Evolutionary conservation across 495 filamentous ascomycete genomes (phyloP).

Genomic region (Tuber microsphaerosporum): DNA sequence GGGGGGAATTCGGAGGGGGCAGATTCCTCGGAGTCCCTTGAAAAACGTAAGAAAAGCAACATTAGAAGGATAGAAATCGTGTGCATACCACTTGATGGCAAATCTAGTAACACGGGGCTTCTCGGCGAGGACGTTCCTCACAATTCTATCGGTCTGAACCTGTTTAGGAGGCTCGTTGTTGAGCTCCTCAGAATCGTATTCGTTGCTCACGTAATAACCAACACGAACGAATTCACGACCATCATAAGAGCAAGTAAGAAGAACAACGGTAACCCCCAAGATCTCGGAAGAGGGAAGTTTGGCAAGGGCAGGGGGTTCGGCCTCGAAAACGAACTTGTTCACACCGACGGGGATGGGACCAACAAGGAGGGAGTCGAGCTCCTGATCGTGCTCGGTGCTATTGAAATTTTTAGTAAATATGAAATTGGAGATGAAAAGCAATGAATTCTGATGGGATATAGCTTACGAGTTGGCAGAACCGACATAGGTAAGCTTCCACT

Average conservation of each 20-base stretch:
- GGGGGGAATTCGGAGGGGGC: slow-evolving; percentile 93
- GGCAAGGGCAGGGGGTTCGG: slow-evolving; percentile 78
- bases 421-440: slow-evolving; percentile 7
- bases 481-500: slow-evolving; percentile 99
- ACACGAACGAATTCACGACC: slow-evolving; percentile 94
- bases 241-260: slow-evolving; percentile 94
- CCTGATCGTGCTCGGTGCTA: slow-evolving; percentile 93
- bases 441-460: slow-evolving; percentile 13
- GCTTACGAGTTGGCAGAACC: slow-evolving; percentile 92
- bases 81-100: slow-evolving; percentile 90
- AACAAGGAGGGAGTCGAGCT: slow-evolving; percentile 92
- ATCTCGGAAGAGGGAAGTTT: slow-evolving; percentile 91
- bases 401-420: slow-evolving; percentile 32
- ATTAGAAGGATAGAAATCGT: background rate
- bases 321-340: slow-evolving; percentile 98
- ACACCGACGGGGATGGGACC: slow-evolving; percentile 93
- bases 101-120: slow-evolving; percentile 96
- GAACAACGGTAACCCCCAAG: slow-evolving; percentile 91
- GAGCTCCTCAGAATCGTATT: slow-evolving; percentile 89
- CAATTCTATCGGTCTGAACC: slow-evolving; percentile 82
- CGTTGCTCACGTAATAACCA: slow-evolving; percentile 98
- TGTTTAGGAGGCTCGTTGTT: slow-evolving; percentile 80
- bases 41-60: slow-evolving; percentile 7
- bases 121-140: slow-evolving; percentile 85
- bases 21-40: slow-evolving; percentile 90